Evolutionary conservation across 2,329 filamentous ascomycete species (phyloP), one percentile per base, ranked within the genome.

Genomic region (Venturia carpophila): DNA sequence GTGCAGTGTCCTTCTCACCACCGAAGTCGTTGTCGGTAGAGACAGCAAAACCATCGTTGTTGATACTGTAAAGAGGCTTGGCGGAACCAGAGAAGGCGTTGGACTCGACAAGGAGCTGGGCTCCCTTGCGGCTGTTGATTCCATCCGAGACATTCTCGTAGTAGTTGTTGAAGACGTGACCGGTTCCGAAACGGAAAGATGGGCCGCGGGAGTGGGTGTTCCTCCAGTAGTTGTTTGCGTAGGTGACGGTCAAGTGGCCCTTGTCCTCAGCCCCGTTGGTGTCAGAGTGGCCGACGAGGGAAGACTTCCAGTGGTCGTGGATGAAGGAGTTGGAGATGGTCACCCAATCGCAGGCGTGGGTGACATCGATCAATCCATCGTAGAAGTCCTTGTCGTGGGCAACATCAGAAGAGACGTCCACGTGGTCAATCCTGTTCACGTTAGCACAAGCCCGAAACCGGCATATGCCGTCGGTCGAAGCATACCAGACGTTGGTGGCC

Each of bases 321-420:
- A 84, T 68, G 72, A 76, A 79, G 68, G 72, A 73, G 75, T 82
- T 81, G 68, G 79, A 80, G 68, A 87, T 77, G 15, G 52, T 58
- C 17, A 58, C 30, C 71, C 77, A 88, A 76, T 89, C 85, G 11
- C 81, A 78, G 60, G 78, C 87, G 75, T 88, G 86, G 60, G 82
- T 87, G 63, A 84, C 76, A 70, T 89, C 87, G 60, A 86, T 75
- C 1, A 89, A 80, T 39, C 87, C 87, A 65, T 89, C 87, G 71
- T 87, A 89, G 77, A 83, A 87, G 77, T 89, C 86, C 77, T 89
- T 89, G 78, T 80, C 84, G 71, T 83, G 78, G 69, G 80, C 77
- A 42, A 73, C 71, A 75, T 88, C 82, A 30, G 83, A 84, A 5
- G 82, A 85, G 27, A 89, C 79, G 68, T 89, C 86, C 72, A 80